These are phyloP conservation scores for Posidonia oceanica DNA, from an alignment of 116 monocot genomes.

Conservation along the genomic window DNA sequence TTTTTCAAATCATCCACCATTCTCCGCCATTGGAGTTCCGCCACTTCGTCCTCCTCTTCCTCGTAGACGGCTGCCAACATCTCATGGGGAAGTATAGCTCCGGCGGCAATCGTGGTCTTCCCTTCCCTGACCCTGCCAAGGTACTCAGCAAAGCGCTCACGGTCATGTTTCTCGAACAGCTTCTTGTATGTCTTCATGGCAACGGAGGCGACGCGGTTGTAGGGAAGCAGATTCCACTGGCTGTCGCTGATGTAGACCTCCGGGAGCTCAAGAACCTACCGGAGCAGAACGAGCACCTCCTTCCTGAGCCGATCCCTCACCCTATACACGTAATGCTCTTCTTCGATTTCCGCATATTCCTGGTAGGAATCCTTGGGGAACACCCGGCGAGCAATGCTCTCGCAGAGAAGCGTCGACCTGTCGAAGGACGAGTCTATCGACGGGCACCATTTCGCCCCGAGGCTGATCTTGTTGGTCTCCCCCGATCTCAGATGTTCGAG, in stretches of 20 bases:
- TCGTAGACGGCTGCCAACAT: no score
- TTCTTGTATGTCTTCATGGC: conserved; percentile 73
- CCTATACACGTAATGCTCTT: conserved; percentile 52
- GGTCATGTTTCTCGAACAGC: conserved; percentile 44
- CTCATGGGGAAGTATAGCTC: conserved; percentile 37
- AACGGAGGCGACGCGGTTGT: conserved; percentile 73
- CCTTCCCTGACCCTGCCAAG: conserved; percentile 21
- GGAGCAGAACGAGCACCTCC: conserved; percentile 56
- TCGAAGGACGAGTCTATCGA: conserved; percentile 50
- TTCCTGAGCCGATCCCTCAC: conserved; percentile 50
- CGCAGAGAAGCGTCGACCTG: conserved; percentile 40
- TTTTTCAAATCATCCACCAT: conserved; percentile 37
- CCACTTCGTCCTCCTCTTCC: conserved; percentile 21
- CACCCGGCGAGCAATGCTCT: conserved; percentile 42
- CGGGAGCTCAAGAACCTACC: conserved; percentile 43
- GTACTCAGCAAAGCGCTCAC: conserved; percentile 30
- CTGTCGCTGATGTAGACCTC: conserved; percentile 55
- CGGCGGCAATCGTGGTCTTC: conserved; percentile 29
- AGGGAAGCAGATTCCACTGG: conserved; percentile 43
- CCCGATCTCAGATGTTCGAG: conserved; percentile 19
- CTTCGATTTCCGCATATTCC: conserved; percentile 21
- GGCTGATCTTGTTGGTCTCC: conserved; percentile 7
- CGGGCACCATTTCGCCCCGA: conserved; percentile 69
- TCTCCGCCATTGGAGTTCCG: conserved; percentile 52
- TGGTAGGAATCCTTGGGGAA: conserved; percentile 36